Conservation (phyloP, 1,284 basidiomycete species). For the Ceratobasidium sp. region DNA sequence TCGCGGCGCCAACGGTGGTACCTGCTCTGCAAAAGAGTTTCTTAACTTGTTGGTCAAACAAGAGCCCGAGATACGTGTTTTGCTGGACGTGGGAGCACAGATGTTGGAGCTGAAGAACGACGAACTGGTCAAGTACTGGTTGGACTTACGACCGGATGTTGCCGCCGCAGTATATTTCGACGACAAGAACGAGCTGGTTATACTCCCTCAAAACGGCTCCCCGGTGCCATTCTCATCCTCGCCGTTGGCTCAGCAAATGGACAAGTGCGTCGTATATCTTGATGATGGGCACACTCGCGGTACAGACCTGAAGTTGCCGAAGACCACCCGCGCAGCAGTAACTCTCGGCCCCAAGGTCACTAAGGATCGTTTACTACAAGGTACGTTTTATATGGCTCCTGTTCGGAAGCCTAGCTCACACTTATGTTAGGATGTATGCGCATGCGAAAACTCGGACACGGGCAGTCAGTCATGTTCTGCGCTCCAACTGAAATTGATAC, state of each 20-base stretch:
- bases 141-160: constrained; percentile 54
- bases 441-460: constrained; percentile 65
- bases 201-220: constrained; percentile 61
- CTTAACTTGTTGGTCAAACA: constrained; percentile 58
- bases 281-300: constrained; percentile 72
- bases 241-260: constrained; percentile 61
- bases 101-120: constrained; percentile 66
- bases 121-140: constrained; percentile 62
- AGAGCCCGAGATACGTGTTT: constrained; percentile 59
- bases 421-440: constrained; percentile 62
- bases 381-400: constrained; percentile 54
- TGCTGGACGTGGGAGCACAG: constrained; percentile 71
- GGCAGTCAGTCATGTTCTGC: constrained; percentile 67
- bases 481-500: constrained; percentile 65
- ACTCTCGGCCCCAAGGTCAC: constrained; percentile 68
- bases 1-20: constrained; percentile 50
- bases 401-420: neutral
- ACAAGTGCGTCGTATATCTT: constrained; percentile 66
- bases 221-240: constrained; percentile 62
- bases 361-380: constrained; percentile 69
- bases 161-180: constrained; percentile 66
- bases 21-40: constrained; percentile 56
- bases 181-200: constrained; percentile 61
- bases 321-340: constrained; percentile 63
- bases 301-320: constrained; percentile 67